Evolutionary conservation across 352 stramenopile species (phyloP), one percentile per base, ranked within the genome.

Genomic region (Poterioochromonas sp.): DNA sequence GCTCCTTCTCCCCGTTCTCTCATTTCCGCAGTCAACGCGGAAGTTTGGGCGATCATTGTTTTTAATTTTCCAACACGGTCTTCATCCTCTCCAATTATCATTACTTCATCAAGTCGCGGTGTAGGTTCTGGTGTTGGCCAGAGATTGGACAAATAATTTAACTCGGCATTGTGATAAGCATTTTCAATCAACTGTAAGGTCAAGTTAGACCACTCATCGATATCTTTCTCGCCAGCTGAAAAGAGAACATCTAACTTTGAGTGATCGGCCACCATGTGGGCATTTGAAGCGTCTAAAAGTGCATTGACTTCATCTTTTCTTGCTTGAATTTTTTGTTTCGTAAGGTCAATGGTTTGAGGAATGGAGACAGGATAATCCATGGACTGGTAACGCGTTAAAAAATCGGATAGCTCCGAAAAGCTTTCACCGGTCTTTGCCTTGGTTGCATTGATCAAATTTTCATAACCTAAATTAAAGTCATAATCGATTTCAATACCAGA

Each of bases 231-330:
- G 8, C 34, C n/a, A 29, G 62, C n/a, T 43, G 39, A 43, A 3
- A 44, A 40, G 20, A 71, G n/a, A 29, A 71, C 62, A 29, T 71
- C 62, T 29, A 71, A 44, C 41, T 43, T 40, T 12, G 8, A 35
- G 32, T 71, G 62, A 44, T 71, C 62, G 5, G 62, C 62, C 62
- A 71, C 62, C 29, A 71, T 47, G 26, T 71, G 62, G 20, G 29
- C 34, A 44, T 44, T 11, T 35, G 62, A 41, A 43, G 62, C 62
- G 1, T 71, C 62, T 3, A 44, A 47, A 12, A 71, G 39, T 22
- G 62, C 8, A 32, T 12, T 71, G 11, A 71, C 62, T 29, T 71
- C 62, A 44, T 71, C n/a, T 35, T 43, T 15, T 32, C 62, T 11
- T 47, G 2, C 3, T 44, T 71, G n/a, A 71, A 71, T 44, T 44